Conservation (phyloP, 2,329 filamentous ascomycete species). For the Colletotrichum graminicola region DNA sequence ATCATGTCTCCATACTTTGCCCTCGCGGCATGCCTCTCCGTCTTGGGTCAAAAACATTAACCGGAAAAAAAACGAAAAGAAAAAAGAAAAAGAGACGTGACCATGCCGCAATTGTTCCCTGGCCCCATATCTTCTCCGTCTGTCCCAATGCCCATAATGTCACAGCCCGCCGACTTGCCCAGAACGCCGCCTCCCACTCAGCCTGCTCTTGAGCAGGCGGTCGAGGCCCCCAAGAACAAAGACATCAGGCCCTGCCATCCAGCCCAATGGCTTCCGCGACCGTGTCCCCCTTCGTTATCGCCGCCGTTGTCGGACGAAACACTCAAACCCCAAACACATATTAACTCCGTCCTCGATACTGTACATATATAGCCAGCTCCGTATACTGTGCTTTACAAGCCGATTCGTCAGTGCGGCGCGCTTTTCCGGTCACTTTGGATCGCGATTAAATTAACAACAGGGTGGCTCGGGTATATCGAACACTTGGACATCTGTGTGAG, state of each 20-base stretch:
- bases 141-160: conserved; percentile 26
- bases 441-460: conserved; percentile 33
- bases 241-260: conserved; percentile 20
- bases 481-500: conserved; percentile 20
- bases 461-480: conserved; percentile 39
- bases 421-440: conserved; percentile 18
- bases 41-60: neutral
- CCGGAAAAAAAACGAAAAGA: neutral
- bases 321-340: conserved; percentile 30
- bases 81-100: conserved; percentile 16
- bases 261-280: conserved; percentile 24
- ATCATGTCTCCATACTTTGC: conserved; percentile 8
- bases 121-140: conserved; percentile 13
- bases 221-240: conserved; percentile 26
- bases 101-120: conserved; percentile 9
- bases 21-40: conserved; percentile 13
- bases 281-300: conserved; percentile 28
- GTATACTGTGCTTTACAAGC: conserved; percentile 38
- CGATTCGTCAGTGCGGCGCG: conserved; percentile 23
- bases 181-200: conserved; percentile 33
- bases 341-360: conserved; percentile 41
- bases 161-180: conserved; percentile 31
- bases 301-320: conserved; percentile 18
- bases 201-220: conserved; percentile 19
- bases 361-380: conserved; percentile 40